Percentiles rank a stretch among this genome's conserved stretches.
phyloP scores from a whole-genome alignment of 2,329 filamentous ascomycete species.

The Ophiosphaerella herpotricha region DNA sequence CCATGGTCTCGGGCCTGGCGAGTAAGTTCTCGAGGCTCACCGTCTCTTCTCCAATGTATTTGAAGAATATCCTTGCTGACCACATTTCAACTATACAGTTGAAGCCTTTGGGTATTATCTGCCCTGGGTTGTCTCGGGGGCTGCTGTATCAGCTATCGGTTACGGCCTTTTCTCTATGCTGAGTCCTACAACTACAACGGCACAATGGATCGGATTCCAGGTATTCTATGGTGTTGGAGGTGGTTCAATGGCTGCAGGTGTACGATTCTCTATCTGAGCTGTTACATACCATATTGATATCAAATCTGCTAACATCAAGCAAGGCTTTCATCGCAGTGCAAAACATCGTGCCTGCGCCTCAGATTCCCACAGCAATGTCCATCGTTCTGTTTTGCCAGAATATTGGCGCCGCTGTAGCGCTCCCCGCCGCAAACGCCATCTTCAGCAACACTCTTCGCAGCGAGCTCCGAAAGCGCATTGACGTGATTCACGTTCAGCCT shows the following conservation, averaged over 20 bases:
- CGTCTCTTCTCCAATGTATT: no score
- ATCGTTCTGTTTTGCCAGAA: conserved; percentile 34
- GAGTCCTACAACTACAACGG: conserved; percentile 5
- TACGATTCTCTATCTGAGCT: not conserved
- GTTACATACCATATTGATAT: not conserved
- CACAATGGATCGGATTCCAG: conserved; percentile 26
- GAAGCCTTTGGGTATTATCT: conserved; percentile 48
- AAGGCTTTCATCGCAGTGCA: conserved; percentile 28
- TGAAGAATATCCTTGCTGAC: no score
- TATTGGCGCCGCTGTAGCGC: conserved; percentile 28
- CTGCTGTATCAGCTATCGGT: conserved; percentile 43
- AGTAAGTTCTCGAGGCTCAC: not conserved
- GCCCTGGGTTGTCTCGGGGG: conserved; percentile 44
- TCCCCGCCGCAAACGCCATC: conserved; percentile 21
- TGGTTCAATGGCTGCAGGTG: conserved; percentile 10
- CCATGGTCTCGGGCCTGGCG: conserved; percentile 50
- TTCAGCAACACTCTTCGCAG: conserved; percentile 1
- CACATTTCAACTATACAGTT: conserved; percentile 36
- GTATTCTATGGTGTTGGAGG: conserved; percentile 33
- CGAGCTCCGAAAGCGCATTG: not conserved
- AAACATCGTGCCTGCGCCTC: conserved; percentile 13
- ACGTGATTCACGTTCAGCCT: not conserved
- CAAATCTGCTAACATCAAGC: not conserved
- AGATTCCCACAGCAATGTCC: conserved; percentile 29
- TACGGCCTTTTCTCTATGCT: conserved; percentile 48